Base-by-base conservation (phyloP, 305 asterid genomes). In the Fraxinus sp. region DNA sequence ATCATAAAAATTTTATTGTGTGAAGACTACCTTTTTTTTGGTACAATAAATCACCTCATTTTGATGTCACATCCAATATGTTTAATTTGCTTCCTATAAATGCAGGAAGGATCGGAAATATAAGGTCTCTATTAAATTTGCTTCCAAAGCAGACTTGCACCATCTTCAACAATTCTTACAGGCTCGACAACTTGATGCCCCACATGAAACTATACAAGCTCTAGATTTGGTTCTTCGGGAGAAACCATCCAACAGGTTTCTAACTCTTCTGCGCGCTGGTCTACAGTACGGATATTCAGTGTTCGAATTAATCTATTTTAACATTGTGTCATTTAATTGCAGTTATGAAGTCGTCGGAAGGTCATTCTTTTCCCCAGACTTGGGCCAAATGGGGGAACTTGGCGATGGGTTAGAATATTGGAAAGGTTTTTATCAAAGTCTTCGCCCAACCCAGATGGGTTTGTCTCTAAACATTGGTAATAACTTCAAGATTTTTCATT, bases 381-480 rank as follows among this genome's bases (percentile, higher is more conserved):
- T 93, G 85, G 98, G 93, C 1, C n/a, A 0, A 0, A 0, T 0
- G 0, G 97, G 93, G 14, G 55, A 66, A 16, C 97, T 93, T 20
- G 92, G 93, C 0, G 88, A 87, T 77, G 98, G 98, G 7, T 5
- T 94, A 0, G 89, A 90, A 20, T 92, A 90, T 59, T 95, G 97
- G 97, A 90, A 82, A 81, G 98, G 99, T 0, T 95, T 88, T 78
- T 95, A 93, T 75, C 98, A 94, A 78, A 94, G 98, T 49, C 90
- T 95, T 3, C 93, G 98, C 2, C 98, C 97, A 3, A 90, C 97
- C 5, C 99, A 95, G 84, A 95, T 95, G 97, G 99, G 99, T 0
- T 89, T 94, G 2, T 93, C 99, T 0, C 86, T 95, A 0, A 95
- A 95, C 32, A 89, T 95, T 3, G 97, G 99, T 94, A 90, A 7